Base-by-base conservation (phyloP, 1,139 yeast species). In the Suhomyces terraborum region DNA sequence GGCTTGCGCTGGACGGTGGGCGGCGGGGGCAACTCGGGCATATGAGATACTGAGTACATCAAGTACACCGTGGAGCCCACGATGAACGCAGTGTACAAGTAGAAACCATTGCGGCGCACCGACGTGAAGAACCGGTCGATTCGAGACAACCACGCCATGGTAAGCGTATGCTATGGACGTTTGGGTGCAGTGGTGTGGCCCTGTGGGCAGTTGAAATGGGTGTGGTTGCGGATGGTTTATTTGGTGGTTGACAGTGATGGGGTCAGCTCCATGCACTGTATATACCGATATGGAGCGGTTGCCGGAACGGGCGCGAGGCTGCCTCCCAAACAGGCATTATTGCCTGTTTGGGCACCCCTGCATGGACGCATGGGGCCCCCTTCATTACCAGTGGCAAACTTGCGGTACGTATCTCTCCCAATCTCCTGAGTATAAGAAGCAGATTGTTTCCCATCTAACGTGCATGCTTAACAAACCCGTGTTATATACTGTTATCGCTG, bases 51-150 rank as follows among this genome's bases (percentile, higher is more conserved):
- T 20, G 66, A 54, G 45, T 58, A 47, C 44, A 67, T 59, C 28
- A 67, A 61, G 50, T 67, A 71, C 10, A 58, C 54, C 12, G 73
- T 62, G 17, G 73, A 62, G 3, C 56, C 56, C 20, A 67, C 45
- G 8, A 71, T 57, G 9, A 71, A 39, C 6, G 62, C 58, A 2
- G 71, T 55, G 46, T 68, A 71, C 19, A 69, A 32, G 48, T 67
- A 61, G 40, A 70, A 67, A n/a, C 73, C 71, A 35, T 62, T 62
- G 38, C 66, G 57, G 48, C 59, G 63, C 40, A 65, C 44, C 45
- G 51, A 53, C 42, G 55, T 52, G 41, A 66, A 50, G 30, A 59
- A 52, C 31, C 61, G 52, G 42, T 67, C 69, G n/a, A 67, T 41
- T 4, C 58, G 20, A 6, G 38, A 24, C n/a, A 25, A 36, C 24